Evolutionary conservation across 441 rosid genomes (phyloP).

Genomic region (Brassica hybrid): DNA sequence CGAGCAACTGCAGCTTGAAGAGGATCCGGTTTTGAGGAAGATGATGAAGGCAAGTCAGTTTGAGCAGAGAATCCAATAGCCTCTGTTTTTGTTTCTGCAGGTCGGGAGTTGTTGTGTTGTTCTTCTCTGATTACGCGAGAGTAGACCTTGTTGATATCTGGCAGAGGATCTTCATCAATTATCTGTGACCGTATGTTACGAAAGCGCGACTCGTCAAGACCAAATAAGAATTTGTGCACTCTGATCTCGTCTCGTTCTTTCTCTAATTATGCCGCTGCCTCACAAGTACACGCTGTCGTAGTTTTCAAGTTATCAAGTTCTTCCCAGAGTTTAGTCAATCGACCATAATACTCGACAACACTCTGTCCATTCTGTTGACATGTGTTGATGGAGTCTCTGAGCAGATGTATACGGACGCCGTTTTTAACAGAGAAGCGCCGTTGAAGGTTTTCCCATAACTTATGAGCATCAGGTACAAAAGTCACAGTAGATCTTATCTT

Average conservation of each 20-base stretch:
- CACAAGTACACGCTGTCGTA: neutral
- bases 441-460: neutral
- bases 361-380: neutral
- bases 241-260: neutral
- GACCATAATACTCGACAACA: neutral
- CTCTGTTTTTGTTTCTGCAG: no score
- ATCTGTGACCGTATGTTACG: neutral
- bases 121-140: neutral
- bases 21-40: no score
- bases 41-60: no score
- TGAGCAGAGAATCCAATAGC: no score
- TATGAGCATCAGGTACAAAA: neutral
- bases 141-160: neutral
- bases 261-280: neutral
- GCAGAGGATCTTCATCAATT: neutral
- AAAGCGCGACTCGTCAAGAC: neutral
- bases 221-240: neutral
- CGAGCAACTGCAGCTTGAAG: no score
- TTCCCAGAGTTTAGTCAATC: neutral
- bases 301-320: neutral
- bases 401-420: neutral
- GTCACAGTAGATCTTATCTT: neutral
- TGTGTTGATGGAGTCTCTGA: neutral
- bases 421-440: neutral
- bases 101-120: no score